A percentile compares a stretch with the other conserved stretches of the same genome.
Evolutionary conservation across 1,139 yeast species (phyloP).

Genomic region (Sporopachydermia cereana): DNA sequence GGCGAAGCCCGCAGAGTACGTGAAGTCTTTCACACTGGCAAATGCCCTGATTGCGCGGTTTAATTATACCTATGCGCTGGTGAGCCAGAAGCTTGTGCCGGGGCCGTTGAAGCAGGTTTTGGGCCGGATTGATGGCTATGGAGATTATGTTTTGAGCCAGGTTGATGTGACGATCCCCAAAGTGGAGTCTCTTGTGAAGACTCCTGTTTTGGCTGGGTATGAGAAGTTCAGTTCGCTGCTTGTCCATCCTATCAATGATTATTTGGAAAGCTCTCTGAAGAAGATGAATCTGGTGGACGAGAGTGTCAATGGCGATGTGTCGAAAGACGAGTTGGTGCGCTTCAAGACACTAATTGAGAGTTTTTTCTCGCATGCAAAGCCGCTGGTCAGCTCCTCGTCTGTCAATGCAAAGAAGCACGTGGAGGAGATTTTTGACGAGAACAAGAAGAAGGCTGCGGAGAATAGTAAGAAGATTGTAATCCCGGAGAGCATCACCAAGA

Average conservation of each 20-base stretch:
- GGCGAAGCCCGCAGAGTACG: background rate
- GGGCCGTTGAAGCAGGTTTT: background rate
- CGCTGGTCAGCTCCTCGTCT: background rate
- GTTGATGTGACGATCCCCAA: background rate
- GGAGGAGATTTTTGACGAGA: background rate
- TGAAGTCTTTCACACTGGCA: background rate
- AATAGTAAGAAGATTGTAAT: slow-evolving; percentile 2
- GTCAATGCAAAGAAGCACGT: slow-evolving; percentile 3
- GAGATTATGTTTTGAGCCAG: background rate
- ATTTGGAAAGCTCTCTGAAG: background rate
- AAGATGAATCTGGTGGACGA: background rate
- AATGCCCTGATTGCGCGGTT: background rate
- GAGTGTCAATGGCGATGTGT: background rate
- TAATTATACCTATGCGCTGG: background rate
- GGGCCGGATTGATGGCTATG: background rate
- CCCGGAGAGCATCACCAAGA: slow-evolving; percentile 3
- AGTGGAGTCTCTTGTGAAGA: background rate
- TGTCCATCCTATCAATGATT: slow-evolving; percentile 1
- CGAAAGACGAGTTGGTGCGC: background rate
- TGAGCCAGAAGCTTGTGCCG: background rate
- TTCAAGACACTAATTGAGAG: background rate
- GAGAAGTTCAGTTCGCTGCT: background rate
- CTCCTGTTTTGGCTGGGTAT: background rate
- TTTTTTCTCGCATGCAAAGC: background rate
- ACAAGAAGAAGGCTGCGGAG: slow-evolving; percentile 5